phyloP scores from a whole-genome alignment of 2,329 filamentous ascomycete genomes.

The Botrytis deweyae region DNA sequence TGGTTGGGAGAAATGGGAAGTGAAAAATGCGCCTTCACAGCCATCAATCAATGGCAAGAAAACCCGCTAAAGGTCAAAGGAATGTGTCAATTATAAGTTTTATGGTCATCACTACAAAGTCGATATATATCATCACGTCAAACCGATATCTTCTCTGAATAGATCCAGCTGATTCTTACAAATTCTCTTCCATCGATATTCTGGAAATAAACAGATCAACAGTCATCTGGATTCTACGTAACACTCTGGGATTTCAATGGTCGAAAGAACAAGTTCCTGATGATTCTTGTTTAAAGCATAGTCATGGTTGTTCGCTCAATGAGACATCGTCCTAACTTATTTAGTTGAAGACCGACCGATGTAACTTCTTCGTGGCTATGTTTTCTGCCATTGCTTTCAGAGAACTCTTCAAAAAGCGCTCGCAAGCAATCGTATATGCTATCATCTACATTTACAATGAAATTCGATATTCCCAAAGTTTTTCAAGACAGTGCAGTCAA shows the following conservation, averaged over 20 bases:
- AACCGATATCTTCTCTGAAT: neutral
- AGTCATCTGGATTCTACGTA: neutral
- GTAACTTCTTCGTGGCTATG: neutral
- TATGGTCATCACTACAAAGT: neutral
- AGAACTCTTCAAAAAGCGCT: neutral
- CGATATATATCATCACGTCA: conserved; percentile 10
- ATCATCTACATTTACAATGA: neutral
- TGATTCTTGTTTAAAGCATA: neutral
- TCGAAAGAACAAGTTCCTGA: neutral
- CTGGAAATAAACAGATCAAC: neutral
- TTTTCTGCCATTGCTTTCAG: neutral
- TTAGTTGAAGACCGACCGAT: neutral
- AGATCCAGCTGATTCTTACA: neutral
- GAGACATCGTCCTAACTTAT: neutral
- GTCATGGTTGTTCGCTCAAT: neutral
- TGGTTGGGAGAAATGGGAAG: conserved; percentile 90
- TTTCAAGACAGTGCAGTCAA: neutral
- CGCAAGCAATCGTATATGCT: neutral
- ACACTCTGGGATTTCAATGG: neutral
- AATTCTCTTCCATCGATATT: neutral
- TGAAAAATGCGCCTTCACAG: conserved; percentile 40
- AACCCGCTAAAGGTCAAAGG: conserved; percentile 27
- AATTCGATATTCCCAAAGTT: neutral
- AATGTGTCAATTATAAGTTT: neutral
- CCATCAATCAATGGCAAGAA: conserved; percentile 37